Percentiles rank a stretch among this genome's conserved stretches.
These are phyloP conservation scores for Termitomyces titanicus DNA, from an alignment of 768 basidiomycete genomes.

Conservation along the genomic window DNA sequence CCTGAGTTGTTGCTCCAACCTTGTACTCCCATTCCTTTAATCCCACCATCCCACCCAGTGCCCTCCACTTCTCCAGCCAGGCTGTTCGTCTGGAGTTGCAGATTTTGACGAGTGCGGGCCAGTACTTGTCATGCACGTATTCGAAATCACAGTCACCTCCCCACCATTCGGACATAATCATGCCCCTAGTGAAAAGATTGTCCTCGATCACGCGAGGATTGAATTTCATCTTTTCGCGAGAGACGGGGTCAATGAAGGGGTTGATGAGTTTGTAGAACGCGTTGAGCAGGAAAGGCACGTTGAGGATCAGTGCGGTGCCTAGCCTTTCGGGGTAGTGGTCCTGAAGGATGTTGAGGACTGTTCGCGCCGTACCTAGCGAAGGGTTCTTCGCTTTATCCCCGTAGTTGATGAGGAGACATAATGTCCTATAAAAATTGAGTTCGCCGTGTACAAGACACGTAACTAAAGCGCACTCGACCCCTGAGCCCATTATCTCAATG, in stretches of 20 bases:
- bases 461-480: slow-evolving; percentile 62
- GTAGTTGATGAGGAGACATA: slow-evolving; percentile 75
- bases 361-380: slow-evolving; percentile 35
- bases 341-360: slow-evolving; percentile 65
- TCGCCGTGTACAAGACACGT: not conserved
- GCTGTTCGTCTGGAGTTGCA: slow-evolving; percentile 45
- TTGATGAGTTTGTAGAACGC: slow-evolving; percentile 75
- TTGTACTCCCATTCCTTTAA: slow-evolving; percentile 82
- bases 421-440: slow-evolving; percentile 37
- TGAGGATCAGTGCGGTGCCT: slow-evolving; percentile 67
- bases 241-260: slow-evolving; percentile 83
- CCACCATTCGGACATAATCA: slow-evolving; percentile 71
- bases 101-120: slow-evolving; percentile 58
- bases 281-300: slow-evolving; percentile 76
- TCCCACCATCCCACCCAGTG: slow-evolving; percentile 66
- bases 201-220: slow-evolving; percentile 67
- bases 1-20: slow-evolving; percentile 9
- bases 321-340: slow-evolving; percentile 87
- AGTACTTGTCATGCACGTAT: slow-evolving; percentile 75
- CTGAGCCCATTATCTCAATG: slow-evolving; percentile 75
- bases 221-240: slow-evolving; percentile 71
- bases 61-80: slow-evolving; percentile 62
- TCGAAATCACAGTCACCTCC: slow-evolving; percentile 63
- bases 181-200: slow-evolving; percentile 62
- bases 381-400: slow-evolving; percentile 65